Base-by-base conservation (phyloP, 1,139 yeast species). In the Candida gigantensis region DNA sequence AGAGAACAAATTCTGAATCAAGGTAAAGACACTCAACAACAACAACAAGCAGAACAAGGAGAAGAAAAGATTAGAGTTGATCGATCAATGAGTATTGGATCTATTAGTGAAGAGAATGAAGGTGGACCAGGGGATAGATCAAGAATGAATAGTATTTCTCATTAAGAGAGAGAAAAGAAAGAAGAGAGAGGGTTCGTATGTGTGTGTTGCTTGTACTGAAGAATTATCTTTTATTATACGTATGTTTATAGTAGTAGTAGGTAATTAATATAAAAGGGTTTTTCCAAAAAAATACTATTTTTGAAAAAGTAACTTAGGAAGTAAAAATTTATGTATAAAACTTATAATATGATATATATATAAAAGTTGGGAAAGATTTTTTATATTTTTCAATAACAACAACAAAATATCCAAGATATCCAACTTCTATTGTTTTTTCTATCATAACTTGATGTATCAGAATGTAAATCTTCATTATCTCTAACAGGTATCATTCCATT, bases 391-490 rank as follows among this genome's bases (percentile, higher is more conserved):
- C 25, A 37, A 17, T 30, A 39, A 23, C 39, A 39, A 19, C 40
- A 39, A 18, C 42, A 39, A 23, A 39, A 39, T 12, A 39, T 30
- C 40, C 40, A 39, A 13, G 36, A 28, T 12, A 34, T 27, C 5
- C 33, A 27, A 20, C 30, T 31, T 36, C 32, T 27, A 33, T 26
- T 36, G 8, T 21, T 31, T 30, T 57, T 56, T 31, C 68, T 53
- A 33, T 60, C 51, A 41, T 60, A 65, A 46, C 69, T 62, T 6
- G 70, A 60, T 13, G 61, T 55, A 38, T 62, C 72, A 5, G 71
- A 62, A 49, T 65, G 72, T 43, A 67, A 57, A 36, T 64, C 71
- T 10, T 62, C 64, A 32, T 65, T 66, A 44, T 66, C 71, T 36
- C 67, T 46, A 11, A 62, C 59, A 1, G 68, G 66, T 24, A 55